These are phyloP conservation scores for Salinomyces thailandicus DNA, from an alignment of 2,329 filamentous ascomycete genomes.

Conservation along the genomic window DNA sequence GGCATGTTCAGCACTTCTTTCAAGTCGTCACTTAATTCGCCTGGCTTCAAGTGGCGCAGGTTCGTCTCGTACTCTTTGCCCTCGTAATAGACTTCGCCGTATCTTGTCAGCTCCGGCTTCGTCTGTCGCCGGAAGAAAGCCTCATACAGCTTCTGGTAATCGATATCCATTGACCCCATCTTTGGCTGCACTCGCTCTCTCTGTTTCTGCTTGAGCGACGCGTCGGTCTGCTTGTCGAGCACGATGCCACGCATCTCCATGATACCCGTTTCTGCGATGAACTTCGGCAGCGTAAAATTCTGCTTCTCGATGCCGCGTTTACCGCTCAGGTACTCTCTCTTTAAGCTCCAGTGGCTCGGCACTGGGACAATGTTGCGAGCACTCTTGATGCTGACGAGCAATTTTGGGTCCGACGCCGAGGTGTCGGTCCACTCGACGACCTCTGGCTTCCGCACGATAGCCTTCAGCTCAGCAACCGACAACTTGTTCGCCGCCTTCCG, in stretches of 20 bases:
- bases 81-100: conserved; percentile 98
- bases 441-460: conserved; percentile 80
- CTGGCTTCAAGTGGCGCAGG: conserved; percentile 76
- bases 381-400: conserved; percentile 89
- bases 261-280: conserved; percentile 95
- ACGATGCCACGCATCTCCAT: conserved; percentile 96
- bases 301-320: conserved; percentile 96
- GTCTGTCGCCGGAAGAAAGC: conserved; percentile 97
- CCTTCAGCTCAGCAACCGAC: conserved; percentile 90
- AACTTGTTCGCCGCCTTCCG: conserved; percentile 84
- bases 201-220: conserved; percentile 88
- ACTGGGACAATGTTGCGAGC: conserved; percentile 94
- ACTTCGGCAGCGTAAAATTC: conserved; percentile 83
- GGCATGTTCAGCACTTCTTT: conserved; percentile 92
- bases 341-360: conserved; percentile 86
- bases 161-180: conserved; percentile 94
- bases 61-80: conserved; percentile 98
- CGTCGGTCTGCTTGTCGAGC: conserved; percentile 87
- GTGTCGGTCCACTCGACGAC: conserved; percentile 97
- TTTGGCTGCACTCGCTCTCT: conserved; percentile 88
- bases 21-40: conserved; percentile 78
- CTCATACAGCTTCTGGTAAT: conserved; percentile 96
- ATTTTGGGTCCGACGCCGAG: conserved; percentile 74
- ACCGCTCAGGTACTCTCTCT: conserved; percentile 92
- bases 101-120: conserved; percentile 85